Evolutionary conservation across 2,329 filamentous ascomycete genomes (phyloP).

Genomic region (Colletotrichum filicis): DNA sequence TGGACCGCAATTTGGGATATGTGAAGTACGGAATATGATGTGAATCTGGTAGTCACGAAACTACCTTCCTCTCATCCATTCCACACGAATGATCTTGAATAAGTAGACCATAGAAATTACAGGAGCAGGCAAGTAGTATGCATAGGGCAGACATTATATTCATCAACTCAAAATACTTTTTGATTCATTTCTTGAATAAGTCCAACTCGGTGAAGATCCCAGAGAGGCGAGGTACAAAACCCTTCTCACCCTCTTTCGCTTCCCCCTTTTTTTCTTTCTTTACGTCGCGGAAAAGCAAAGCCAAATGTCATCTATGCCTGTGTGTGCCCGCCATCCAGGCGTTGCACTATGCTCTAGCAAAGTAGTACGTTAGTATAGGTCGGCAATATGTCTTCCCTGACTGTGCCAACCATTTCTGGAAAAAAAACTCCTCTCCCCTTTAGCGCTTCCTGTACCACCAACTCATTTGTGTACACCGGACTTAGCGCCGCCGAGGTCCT

Average conservation of each 20-base stretch:
- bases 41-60: too few species aligned
- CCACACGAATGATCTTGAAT: background rate
- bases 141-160: background rate
- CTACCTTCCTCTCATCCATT: too few species aligned
- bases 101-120: background rate
- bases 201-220: constrained; percentile 18
- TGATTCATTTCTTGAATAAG: constrained; percentile 26
- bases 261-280: background rate
- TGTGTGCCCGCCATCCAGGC: constrained; percentile 29
- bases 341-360: constrained; percentile 26
- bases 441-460: background rate
- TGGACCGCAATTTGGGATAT: background rate
- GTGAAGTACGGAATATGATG: too few species aligned
- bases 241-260: constrained; percentile 1
- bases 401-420: background rate
- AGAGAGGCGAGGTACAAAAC: background rate
- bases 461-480: constrained; percentile 3
- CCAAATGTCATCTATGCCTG: constrained; percentile 30
- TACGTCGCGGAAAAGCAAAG: constrained; percentile 7
- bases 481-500: background rate
- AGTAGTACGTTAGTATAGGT: constrained; percentile 11
- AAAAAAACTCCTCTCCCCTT: constrained; percentile 7
- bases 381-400: constrained; percentile 2
- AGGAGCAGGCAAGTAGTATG: background rate
- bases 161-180: constrained; percentile 6